Evolutionary conservation across 2,329 filamentous ascomycete genomes (phyloP).

Genomic region (Neopestalotiopsis sp.): DNA sequence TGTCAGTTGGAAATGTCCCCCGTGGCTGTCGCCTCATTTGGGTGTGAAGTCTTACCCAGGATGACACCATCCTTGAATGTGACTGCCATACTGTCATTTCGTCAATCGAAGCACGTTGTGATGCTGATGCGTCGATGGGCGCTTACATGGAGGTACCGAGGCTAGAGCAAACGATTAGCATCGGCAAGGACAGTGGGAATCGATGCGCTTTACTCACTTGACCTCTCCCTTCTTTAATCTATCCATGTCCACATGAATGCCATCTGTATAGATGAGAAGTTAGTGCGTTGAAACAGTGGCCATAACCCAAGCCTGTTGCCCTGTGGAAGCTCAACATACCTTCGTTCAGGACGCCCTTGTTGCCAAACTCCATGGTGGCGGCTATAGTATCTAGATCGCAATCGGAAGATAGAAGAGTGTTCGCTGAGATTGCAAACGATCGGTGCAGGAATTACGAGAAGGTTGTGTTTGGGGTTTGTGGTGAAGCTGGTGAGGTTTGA

Average conservation of each 20-base stretch:
- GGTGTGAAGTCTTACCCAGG: constrained; percentile 61
- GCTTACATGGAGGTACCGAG: constrained; percentile 96
- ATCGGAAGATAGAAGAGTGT: background rate
- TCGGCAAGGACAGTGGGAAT: background rate
- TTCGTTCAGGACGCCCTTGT: constrained; percentile 66
- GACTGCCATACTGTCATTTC: constrained; percentile 81
- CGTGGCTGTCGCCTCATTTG: background rate
- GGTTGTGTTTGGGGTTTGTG: background rate
- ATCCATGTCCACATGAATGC: constrained; percentile 99
- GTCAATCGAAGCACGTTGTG: constrained; percentile 21
- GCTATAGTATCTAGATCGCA: background rate
- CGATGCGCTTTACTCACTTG: constrained; percentile 69
- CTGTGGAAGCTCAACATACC: constrained; percentile 46
- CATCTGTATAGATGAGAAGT: constrained; percentile 66
- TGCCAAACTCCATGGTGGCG: constrained; percentile 65
- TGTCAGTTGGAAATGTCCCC: background rate
- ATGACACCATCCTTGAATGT: constrained; percentile 99
- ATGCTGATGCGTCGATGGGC: constrained; percentile 20
- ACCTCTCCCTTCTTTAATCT: constrained; percentile 98
- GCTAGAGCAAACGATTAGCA: constrained; percentile 49
- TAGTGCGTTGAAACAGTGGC: constrained; percentile 24
- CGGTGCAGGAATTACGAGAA: background rate
- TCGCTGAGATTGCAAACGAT: background rate
- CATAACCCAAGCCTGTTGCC: constrained; percentile 27
- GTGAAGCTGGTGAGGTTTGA: background rate